Evolutionary conservation across 2,329 filamentous ascomycete species (phyloP).

Genomic region (Epichloe scottii): DNA sequence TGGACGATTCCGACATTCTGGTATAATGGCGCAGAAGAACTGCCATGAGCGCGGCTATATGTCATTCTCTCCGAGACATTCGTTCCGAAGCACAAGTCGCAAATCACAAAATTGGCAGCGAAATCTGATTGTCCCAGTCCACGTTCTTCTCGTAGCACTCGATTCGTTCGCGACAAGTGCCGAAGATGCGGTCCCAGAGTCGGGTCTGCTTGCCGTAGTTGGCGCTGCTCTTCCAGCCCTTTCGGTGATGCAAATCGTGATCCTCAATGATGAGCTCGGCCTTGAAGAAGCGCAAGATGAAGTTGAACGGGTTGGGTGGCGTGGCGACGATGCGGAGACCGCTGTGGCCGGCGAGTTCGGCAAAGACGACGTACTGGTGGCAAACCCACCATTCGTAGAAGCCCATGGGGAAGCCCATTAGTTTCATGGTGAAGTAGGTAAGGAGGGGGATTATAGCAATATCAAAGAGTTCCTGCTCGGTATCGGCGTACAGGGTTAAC

Average conservation of each 20-base stretch:
- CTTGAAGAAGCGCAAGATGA: not conserved
- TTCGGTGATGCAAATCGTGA: slow-evolving; percentile 6
- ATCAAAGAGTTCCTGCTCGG: slow-evolving; percentile 5
- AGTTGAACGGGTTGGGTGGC: slow-evolving; percentile 4
- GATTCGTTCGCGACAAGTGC: slow-evolving; percentile 4
- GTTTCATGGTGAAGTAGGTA: slow-evolving; percentile 5
- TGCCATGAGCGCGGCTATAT: too few relatives aligned
- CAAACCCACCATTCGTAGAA: slow-evolving; percentile 7
- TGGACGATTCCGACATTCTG: too few relatives aligned
- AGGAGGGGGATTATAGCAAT: slow-evolving; percentile 5
- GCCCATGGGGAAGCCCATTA: slow-evolving; percentile 5
- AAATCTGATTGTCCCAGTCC: slow-evolving; percentile 1
- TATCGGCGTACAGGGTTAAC: slow-evolving; percentile 3
- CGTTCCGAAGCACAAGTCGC: not conserved
- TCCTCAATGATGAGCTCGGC: slow-evolving; percentile 6
- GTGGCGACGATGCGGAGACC: slow-evolving; percentile 2
- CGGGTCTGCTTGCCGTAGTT: slow-evolving; percentile 7
- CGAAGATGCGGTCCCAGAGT: slow-evolving; percentile 5
- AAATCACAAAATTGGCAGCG: not conserved
- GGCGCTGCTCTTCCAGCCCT: slow-evolving; percentile 6
- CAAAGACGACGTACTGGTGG: slow-evolving; percentile 6
- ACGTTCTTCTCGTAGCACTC: slow-evolving; percentile 3
- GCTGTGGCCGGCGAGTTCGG: slow-evolving; percentile 5
- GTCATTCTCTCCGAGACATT: too few relatives aligned
- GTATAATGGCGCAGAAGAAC: too few relatives aligned